Evolutionary conservation across 768 basidiomycete genomes (phyloP), one percentile per base, ranked within the genome.

Genomic region (Trametes gibbosa): DNA sequence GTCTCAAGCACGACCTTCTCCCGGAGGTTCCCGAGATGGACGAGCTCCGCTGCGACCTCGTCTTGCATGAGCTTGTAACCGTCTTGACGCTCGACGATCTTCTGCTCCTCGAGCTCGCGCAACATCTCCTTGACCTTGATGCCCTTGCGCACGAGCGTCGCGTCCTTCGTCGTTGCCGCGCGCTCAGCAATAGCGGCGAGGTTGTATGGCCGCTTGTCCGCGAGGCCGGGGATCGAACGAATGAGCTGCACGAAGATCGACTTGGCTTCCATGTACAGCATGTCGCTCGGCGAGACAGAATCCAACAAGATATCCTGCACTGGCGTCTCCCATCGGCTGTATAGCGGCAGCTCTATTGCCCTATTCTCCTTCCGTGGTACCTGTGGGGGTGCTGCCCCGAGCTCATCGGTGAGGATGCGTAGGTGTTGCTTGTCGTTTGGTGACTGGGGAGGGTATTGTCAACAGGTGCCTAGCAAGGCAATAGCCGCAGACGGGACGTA

Each of bases 51-150:
- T 5, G 86, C 82, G 24, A 99, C 95, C 71, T 99, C 97, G 63
- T 99, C 97, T 67, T 95, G 92, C 91, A 99, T 95, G 61, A 99
- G 85, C 74, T 84, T 90, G 77, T 87, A 97, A 19, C 88, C 88
- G 68, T 99, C 97, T 43, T 71, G 50, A 19, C 79, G 78, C 47
- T 98, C 95, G 37, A 98, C 85, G 50, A 98, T 81, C 68, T 89
- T 89, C 50, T 86, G 81, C 69, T 95, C 91, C 72, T 98, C 96
- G 46, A 99, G 79, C 73, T 98, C 97, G 51, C 95, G 85, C 32
- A 99, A 79, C 91, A 99, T 96, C 78, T 98, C 95, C 79, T 98
- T 98, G 68, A 98, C 96, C 71, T 99, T 99, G 84, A 99, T 97
- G 34, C 97, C 97, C 70, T 89, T 94, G 40, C 96, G 85, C 29